A percentile compares a stretch with the other conserved stretches of the same genome.
Evolutionary conservation across 352 stramenopile genomes (phyloP).

Genomic region (Pythium diclinum): DNA sequence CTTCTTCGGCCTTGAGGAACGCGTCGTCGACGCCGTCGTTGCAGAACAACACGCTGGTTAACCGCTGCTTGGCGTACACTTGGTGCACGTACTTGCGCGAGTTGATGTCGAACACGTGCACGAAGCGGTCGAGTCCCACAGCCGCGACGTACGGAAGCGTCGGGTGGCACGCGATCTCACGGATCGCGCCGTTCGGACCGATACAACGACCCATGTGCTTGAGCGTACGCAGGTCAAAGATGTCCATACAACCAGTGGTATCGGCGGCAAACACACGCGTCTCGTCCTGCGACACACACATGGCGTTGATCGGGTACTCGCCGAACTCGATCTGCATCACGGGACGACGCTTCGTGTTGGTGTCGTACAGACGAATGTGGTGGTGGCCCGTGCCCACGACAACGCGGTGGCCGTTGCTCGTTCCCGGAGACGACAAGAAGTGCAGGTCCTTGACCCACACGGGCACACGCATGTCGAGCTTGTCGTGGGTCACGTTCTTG

Average conservation of each 20-base stretch:
- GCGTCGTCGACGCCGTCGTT: constrained; percentile 72
- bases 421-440: constrained; percentile 51
- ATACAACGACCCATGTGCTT: constrained; percentile 86
- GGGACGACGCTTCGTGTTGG: constrained; percentile 77
- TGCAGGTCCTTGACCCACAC: constrained; percentile 85
- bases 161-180: constrained; percentile 86
- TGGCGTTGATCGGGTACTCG: constrained; percentile 70
- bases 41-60: constrained; percentile 91
- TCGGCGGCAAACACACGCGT: constrained; percentile 85
- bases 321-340: constrained; percentile 70
- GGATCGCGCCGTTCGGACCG: constrained; percentile 88
- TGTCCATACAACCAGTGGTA: constrained; percentile 85
- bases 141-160: constrained; percentile 88
- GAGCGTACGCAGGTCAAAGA: constrained; percentile 88
- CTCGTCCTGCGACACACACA: constrained; percentile 70
- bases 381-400: constrained; percentile 75
- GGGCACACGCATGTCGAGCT: constrained; percentile 86
- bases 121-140: constrained; percentile 93
- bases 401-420: constrained; percentile 65
- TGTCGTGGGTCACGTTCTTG: constrained; percentile 88
- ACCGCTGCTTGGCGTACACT: constrained; percentile 84
- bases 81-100: constrained; percentile 68
- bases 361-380: constrained; percentile 87
- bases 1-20: constrained; percentile 25
- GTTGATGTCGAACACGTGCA: constrained; percentile 91